Evolutionary conservation across 768 basidiomycete species (phyloP), one percentile per base, ranked within the genome.

Genomic region (Rhizopogon vinicolor): DNA sequence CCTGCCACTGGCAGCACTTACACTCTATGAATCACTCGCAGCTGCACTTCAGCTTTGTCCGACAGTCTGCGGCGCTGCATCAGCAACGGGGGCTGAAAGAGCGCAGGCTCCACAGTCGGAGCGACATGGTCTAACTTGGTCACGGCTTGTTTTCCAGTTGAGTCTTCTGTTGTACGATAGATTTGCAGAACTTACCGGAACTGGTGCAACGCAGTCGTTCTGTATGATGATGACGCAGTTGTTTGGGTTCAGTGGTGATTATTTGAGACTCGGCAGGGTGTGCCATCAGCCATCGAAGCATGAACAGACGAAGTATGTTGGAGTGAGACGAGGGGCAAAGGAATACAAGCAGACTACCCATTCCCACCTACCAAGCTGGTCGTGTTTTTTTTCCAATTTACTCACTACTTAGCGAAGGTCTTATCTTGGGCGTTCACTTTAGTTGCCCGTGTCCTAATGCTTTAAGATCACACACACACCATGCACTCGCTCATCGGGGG

Each of bases 401-500:
- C 29, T 29, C 31, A 33, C 31, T 46, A 29, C 39, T 51, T 56
- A 44, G 22, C 40, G 43, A 39, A 44, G 16, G 31, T 33, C 52
- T 37, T 45, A 57, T 41, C 35, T 54, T 37, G 29, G 55, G 51
- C 37, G 10, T 59, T 62, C 31, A 56, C 60, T 62, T 55, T 65
- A 57, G 68, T 33, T 44, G 60, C 53, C 12, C 9, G 46, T 58
- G 54, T 54, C 60, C 51, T 54, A 44, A 56, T 51, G 16, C 31
- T 49, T 54, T 60, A 5, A 57, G 56, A 54, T 60, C 59, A 52
- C 60, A 61, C 59, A 52, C 60, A 61, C 60, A 58, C 57, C 50
- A 57, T 40, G 56, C 65, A 60, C 59, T 59, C 58, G 52, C 59
- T 59, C 58, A 53, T 58, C 56, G 58, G 59, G 60, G 63, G 57